These are phyloP conservation scores for Starmerella potacharoeniae DNA, from an alignment of 805 yeast species.

Conservation along the genomic window DNA sequence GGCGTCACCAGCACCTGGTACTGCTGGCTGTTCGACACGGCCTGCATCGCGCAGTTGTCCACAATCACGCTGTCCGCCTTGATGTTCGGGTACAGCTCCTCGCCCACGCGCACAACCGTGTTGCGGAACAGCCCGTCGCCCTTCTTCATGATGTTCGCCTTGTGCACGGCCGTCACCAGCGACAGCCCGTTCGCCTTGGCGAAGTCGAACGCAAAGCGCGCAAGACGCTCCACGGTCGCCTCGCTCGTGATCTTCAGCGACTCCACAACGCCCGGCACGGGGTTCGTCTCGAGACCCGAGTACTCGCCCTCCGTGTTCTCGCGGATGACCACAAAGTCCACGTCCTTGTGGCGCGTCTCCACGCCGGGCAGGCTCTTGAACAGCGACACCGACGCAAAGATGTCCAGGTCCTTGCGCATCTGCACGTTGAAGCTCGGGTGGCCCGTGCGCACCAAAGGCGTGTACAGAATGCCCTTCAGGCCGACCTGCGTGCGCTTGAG, in stretches of 20 bases:
- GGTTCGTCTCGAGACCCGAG: slow-evolving; percentile 89
- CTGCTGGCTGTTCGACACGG: slow-evolving; percentile 95
- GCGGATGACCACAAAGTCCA: slow-evolving; percentile 81
- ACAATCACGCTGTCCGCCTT: slow-evolving; percentile 87
- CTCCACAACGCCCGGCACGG: slow-evolving; percentile 88
- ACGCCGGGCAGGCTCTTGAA: slow-evolving; percentile 93
- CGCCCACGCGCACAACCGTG: slow-evolving; percentile 79
- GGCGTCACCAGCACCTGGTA: slow-evolving; percentile 97
- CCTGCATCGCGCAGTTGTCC: slow-evolving; percentile 98
- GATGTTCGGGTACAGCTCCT: slow-evolving; percentile 63
- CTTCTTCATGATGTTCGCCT: slow-evolving; percentile 97
- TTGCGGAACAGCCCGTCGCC: slow-evolving; percentile 97
- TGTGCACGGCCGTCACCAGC: slow-evolving; percentile 92
- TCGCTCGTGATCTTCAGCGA: slow-evolving; percentile 89
- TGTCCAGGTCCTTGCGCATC: slow-evolving; percentile 88
- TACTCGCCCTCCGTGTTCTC: slow-evolving; percentile 99
- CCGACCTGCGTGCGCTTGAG: slow-evolving; percentile 94
- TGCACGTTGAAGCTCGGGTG: slow-evolving; percentile 89
- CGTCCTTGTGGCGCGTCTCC: slow-evolving; percentile 73
- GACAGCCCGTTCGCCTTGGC: slow-evolving; percentile 87
- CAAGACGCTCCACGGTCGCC: slow-evolving; percentile 91
- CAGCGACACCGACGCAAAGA: slow-evolving; percentile 87
- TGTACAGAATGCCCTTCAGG: slow-evolving; percentile 88
- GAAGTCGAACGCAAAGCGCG: slow-evolving; percentile 92
- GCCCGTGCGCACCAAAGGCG: slow-evolving; percentile 69